Base-by-base conservation (phyloP, 2,329 filamentous ascomycete genomes). In the Pseudogymnoascus destructans region DNA sequence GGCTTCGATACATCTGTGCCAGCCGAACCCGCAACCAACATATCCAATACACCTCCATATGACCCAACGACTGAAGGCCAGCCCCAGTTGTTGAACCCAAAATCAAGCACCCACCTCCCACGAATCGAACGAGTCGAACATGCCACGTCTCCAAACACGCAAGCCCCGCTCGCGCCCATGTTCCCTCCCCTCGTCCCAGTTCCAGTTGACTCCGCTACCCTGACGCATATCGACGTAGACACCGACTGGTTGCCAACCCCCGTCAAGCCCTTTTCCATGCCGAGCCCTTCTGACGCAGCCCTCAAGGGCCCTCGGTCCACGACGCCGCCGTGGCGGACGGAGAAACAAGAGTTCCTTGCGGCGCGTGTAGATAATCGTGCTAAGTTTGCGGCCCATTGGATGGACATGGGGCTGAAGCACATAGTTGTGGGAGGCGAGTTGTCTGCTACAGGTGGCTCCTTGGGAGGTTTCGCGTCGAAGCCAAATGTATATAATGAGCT, bases 301-400 rank as follows among this genome's bases (percentile, higher is more conserved):
- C 46, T 52, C 23, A 52, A 52, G 25, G 46, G 46, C n/a, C n/a
- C n/a, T 32, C 23, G 46, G 9, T 15, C 15, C n/a, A 30, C 46
- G 25, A 52, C 46, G 5, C 46, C 46, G 15, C 46, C 46, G 5
- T 52, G 46, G 46, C 46, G 46, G 10, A 52, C 46, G 25, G 46
- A 52, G 46, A 52, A 52, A 9, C 46, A 52, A 30, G 46, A 52
- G 25, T 52, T 52, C 46, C 46, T 52, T 15, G 46, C 46, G 6
- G 46, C 46, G 13, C 46, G 46, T 17, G 46, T 52, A 13, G 46
- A 52, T 17, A 52, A 52, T 17, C 46, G 46, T 52, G 46, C 25
- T 9, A 30, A 13, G 23, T 49, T 49, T 27, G 42, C 42, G 9
- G n/a, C 25, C 4, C 46, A 52, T 30, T 52, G 46, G 46, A 52